phyloP scores from a whole-genome alignment of 129 eudicot genomes.

The Apium graveolens region DNA sequence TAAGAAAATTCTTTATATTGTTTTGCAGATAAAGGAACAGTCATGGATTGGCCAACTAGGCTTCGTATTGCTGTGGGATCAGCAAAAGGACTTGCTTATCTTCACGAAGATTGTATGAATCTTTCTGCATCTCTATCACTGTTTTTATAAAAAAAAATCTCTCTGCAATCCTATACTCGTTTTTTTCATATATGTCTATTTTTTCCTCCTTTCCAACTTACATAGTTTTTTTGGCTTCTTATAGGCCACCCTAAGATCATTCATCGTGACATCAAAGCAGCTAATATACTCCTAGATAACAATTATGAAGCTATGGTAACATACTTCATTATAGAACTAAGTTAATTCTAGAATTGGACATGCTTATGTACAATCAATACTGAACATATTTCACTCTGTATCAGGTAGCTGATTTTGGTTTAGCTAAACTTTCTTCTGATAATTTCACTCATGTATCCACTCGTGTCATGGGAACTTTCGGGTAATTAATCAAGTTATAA shows the following conservation, averaged over 20 bases:
- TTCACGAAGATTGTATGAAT: conserved; percentile 54
- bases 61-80: conserved; percentile 52
- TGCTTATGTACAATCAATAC: not conserved
- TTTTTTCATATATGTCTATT: not conserved
- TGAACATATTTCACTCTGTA: not conserved
- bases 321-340: not conserved
- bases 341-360: not conserved
- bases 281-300: conserved; percentile 77
- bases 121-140: not conserved
- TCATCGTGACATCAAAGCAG: conserved; percentile 92
- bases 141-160: no score
- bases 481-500: conserved; percentile 30
- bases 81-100: conserved; percentile 56
- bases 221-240: conserved; percentile 11
- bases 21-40: conserved; percentile 29
- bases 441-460: conserved; percentile 91
- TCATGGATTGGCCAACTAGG: conserved; percentile 40
- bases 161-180: not conserved
- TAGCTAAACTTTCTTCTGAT: conserved; percentile 77
- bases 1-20: not conserved
- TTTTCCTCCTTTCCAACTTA: not conserved
- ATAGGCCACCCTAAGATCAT: conserved; percentile 79
- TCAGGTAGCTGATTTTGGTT: conserved; percentile 97
- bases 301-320: conserved; percentile 82
- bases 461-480: conserved; percentile 98